Base-by-base conservation (phyloP, 257 asterid species). In the Coffea canephora region DNA sequence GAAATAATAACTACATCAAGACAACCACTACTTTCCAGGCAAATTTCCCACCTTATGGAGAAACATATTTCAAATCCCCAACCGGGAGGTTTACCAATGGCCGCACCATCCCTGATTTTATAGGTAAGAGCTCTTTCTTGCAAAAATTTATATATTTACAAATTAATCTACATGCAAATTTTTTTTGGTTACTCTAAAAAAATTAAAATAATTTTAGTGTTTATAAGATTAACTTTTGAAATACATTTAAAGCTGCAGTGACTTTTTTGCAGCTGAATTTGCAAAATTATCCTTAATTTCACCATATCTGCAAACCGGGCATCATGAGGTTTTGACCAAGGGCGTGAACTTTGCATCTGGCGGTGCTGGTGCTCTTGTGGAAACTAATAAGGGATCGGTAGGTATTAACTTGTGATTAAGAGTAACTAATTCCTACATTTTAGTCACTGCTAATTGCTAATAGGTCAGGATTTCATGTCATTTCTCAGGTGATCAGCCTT, bases 61-160 rank as follows among this genome's bases (percentile, higher is more conserved):
- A 79, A 79, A 78, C 92, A 14, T 90, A 68, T 79, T 92, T 90
- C 79, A 23, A 41, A 15, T 48, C 39, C 71, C 92, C 97, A 61
- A 92, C 95, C 70, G 95, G 97, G 21, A 85, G 97, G 82, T 92
- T 92, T 75, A 89, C 94, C 48, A 88, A 92, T 50, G 95, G 95
- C 74, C 97, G 97, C 11, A 23, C 89, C 55, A 87, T 91, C 75
- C 78, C 90, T 14, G 95, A 89, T 69, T 89, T 90, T 78, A 84
- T 90, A 6, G 91, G 97, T 91, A 78, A 23, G 9, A 6, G 9
- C 0, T 1, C 13, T 75, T 74, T 18, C 76, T 34, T 36, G 34
- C 36, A 27, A 18, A 57, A 7, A 57, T 57, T 23, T 14, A 57
- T 23, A 59, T 59, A n/a, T 15, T 5, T 59, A 21, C 2, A 14